These are phyloP conservation scores for Ophiosphaerella narmari DNA, from an alignment of 2,329 filamentous ascomycete genomes.

Conservation along the genomic window DNA sequence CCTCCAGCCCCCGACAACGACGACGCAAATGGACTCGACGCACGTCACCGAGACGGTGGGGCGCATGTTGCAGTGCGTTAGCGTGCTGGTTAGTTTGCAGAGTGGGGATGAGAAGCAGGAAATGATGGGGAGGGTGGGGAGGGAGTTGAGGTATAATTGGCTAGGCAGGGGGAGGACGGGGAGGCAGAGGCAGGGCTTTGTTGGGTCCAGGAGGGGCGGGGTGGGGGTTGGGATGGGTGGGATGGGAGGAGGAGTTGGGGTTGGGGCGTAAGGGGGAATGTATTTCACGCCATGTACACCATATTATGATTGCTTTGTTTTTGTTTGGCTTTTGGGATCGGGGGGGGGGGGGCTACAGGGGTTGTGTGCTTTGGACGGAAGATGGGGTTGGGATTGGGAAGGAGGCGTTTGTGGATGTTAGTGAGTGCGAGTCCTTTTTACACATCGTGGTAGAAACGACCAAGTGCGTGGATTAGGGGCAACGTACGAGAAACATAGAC, in stretches of 20 bases:
- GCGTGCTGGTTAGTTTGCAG: slow-evolving; percentile 79
- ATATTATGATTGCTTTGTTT: too few species aligned
- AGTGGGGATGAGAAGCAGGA: slow-evolving; percentile 73
- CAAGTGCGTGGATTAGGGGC: too few species aligned
- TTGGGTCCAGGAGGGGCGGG: slow-evolving; percentile 57
- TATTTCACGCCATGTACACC: too few species aligned
- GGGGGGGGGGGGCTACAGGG: too few species aligned
- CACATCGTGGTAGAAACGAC: too few species aligned
- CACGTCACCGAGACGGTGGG: slow-evolving; percentile 93
- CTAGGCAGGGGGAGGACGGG: slow-evolving; percentile 87
- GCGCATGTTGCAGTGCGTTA: slow-evolving; percentile 94
- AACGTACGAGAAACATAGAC: too few species aligned
- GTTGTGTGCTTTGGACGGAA: too few species aligned
- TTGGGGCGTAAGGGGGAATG: neutral
- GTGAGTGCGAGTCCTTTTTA: too few species aligned
- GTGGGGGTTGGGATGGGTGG: slow-evolving; percentile 3
- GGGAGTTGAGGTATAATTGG: slow-evolving; percentile 95
- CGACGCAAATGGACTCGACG: slow-evolving; percentile 56
- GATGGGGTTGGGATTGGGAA: too few species aligned
- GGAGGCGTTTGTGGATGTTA: too few species aligned
- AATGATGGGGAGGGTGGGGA: slow-evolving; percentile 81
- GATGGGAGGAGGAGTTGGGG: slow-evolving; percentile 1
- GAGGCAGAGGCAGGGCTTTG: slow-evolving; percentile 85
- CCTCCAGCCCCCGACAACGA: neutral
- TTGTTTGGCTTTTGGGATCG: too few species aligned